Conservation (phyloP, 257 asterid species). For the Solanum chilense region DNA sequence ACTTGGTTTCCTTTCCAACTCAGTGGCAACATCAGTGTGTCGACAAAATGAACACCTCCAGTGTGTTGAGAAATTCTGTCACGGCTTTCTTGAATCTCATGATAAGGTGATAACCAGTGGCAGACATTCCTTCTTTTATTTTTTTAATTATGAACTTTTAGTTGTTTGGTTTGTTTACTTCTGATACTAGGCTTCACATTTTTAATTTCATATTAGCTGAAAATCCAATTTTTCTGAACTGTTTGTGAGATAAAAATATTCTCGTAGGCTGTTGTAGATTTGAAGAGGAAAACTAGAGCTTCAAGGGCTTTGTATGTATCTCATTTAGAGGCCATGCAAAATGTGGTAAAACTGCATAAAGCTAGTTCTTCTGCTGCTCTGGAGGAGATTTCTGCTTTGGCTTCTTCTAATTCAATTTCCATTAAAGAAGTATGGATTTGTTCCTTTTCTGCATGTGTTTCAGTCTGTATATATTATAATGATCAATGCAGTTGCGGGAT, state of each 20-base stretch:
- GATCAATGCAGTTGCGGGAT: neutral
- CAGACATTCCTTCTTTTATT: neutral
- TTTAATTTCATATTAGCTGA: neutral
- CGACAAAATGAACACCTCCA: slow-evolving; percentile 60
- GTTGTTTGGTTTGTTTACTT: neutral
- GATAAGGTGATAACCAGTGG: slow-evolving; percentile 36
- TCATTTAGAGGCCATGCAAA: slow-evolving; percentile 72
- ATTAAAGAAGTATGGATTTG: slow-evolving; percentile 41
- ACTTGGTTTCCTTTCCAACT: slow-evolving; percentile 47
- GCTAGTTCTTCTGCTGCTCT: slow-evolving; percentile 51
- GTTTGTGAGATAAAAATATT: neutral
- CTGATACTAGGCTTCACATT: neutral
- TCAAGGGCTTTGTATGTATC: slow-evolving; percentile 53
- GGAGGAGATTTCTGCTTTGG: slow-evolving; percentile 54
- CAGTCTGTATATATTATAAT: neutral
- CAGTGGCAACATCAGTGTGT: slow-evolving; percentile 41
- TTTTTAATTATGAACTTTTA: neutral
- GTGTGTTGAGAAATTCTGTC: slow-evolving; percentile 53
- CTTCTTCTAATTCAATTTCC: slow-evolving; percentile 38
- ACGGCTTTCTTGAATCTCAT: slow-evolving; percentile 49
- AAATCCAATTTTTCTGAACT: neutral
- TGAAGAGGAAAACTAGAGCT: slow-evolving; percentile 42
- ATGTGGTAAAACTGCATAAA: slow-evolving; percentile 66
- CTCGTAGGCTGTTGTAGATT: slow-evolving; percentile 41
- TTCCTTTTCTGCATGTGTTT: neutral